Conservation (phyloP, 108 stramenopile genomes). For the Heterococcus sp. region DNA sequence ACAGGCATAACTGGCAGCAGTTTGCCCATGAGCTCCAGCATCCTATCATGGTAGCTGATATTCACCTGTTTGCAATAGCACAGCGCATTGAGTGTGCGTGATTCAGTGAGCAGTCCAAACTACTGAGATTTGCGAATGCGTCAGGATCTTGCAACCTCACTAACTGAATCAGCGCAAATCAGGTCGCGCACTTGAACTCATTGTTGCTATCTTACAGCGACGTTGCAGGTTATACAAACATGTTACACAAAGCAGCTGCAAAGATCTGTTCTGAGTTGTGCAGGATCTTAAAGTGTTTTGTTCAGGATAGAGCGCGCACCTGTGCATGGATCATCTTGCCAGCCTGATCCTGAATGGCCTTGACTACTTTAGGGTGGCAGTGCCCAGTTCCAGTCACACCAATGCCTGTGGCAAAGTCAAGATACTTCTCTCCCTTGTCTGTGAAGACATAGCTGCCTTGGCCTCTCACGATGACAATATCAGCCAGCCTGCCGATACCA, state of each 20-base stretch:
- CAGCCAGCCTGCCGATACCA: slow-evolving; percentile 57
- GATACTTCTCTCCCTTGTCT: slow-evolving; percentile 28
- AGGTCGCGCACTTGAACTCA: background rate
- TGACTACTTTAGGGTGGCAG: slow-evolving; percentile 63
- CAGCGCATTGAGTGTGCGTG: too few relatives aligned
- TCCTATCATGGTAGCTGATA: slow-evolving; percentile 36
- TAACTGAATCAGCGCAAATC: too few relatives aligned
- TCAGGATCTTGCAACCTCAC: too few relatives aligned
- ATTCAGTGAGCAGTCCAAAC: too few relatives aligned
- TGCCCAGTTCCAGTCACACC: slow-evolving; percentile 73
- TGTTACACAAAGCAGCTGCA: background rate
- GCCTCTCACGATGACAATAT: slow-evolving; percentile 58
- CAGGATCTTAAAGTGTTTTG: background rate
- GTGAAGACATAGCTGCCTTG: slow-evolving; percentile 55
- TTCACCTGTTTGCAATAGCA: too few relatives aligned
- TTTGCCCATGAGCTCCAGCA: slow-evolving; percentile 61
- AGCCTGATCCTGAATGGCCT: slow-evolving; percentile 67
- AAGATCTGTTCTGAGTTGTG: background rate
- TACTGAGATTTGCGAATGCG: too few relatives aligned
- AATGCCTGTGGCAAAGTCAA: slow-evolving; percentile 70
- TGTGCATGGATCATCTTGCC: slow-evolving; percentile 58
- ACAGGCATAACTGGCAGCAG: slow-evolving; percentile 44
- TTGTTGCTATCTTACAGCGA: too few relatives aligned
- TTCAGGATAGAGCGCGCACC: too few relatives aligned
- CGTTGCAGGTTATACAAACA: background rate